These are phyloP conservation scores for Kwoniella bestiolae DNA, from an alignment of 768 basidiomycete genomes.

Conservation along the genomic window DNA sequence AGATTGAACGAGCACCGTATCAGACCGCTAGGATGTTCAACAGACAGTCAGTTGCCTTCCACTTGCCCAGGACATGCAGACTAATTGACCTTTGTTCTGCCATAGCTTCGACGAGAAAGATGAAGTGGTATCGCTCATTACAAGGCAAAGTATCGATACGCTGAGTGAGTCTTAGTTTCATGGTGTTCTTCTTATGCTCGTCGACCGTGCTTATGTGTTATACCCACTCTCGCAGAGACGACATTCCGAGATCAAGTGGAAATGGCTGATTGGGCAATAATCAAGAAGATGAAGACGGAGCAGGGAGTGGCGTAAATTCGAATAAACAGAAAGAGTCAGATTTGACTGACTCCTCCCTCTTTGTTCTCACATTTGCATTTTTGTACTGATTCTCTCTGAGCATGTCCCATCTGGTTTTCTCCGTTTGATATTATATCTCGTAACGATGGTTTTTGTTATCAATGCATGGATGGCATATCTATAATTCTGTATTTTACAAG, in stretches of 20 bases:
- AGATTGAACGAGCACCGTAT: slow-evolving; percentile 97
- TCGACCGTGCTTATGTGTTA: slow-evolving; percentile 4
- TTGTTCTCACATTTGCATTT: not conserved
- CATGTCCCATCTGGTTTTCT: too few relatives aligned
- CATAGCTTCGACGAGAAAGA: slow-evolving; percentile 72
- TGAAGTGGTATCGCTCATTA: slow-evolving; percentile 86
- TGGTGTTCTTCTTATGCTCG: not conserved
- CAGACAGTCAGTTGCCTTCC: slow-evolving; percentile 66
- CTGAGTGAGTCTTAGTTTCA: slow-evolving; percentile 67
- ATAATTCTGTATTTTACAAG: not conserved
- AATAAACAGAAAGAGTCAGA: not conserved
- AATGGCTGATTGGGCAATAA: slow-evolving; percentile 90
- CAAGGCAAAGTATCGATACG: slow-evolving; percentile 91
- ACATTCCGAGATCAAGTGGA: slow-evolving; percentile 86
- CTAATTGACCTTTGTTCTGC: not conserved
- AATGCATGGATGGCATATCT: not conserved
- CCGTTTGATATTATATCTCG: not conserved
- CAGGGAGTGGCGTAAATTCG: slow-evolving; percentile 40
- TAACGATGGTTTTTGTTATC: not conserved
- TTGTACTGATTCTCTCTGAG: not conserved
- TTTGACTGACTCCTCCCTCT: not conserved
- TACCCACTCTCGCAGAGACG: slow-evolving; percentile 62
- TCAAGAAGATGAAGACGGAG: slow-evolving; percentile 63
- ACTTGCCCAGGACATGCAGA: not conserved
- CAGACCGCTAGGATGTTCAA: slow-evolving; percentile 95